phyloP scores from a whole-genome alignment of 148 eudicot genomes.

The Drosera capensis region DNA sequence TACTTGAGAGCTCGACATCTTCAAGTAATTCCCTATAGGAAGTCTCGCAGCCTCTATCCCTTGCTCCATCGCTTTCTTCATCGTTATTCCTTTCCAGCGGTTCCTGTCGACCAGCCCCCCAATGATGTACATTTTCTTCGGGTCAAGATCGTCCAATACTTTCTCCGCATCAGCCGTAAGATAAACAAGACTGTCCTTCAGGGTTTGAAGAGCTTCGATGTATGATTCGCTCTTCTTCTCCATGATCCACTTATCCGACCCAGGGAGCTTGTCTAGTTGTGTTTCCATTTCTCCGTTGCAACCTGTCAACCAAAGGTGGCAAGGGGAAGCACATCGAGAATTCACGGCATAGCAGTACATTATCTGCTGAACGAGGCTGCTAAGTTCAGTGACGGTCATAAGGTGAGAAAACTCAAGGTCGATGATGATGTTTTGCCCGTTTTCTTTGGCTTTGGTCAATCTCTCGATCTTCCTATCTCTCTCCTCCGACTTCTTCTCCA shows the following conservation, averaged over 20 bases:
- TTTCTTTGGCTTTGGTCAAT: constrained; percentile 25
- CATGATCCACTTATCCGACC: constrained; percentile 77
- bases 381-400: constrained; percentile 51
- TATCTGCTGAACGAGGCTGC: constrained; percentile 86
- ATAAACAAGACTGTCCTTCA: constrained; percentile 69
- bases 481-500: constrained; percentile 47
- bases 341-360: constrained; percentile 91
- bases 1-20: constrained; percentile 91
- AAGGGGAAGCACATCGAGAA: constrained; percentile 44
- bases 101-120: constrained; percentile 96
- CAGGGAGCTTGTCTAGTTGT: constrained; percentile 53
- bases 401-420: constrained; percentile 67
- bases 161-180: constrained; percentile 87
- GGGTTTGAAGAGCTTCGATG: constrained; percentile 53
- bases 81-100: constrained; percentile 85
- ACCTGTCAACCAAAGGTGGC: constrained; percentile 87
- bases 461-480: constrained; percentile 36
- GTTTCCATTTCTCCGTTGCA: constrained; percentile 56
- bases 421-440: constrained; percentile 61
- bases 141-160: constrained; percentile 53
- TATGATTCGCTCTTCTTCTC: constrained; percentile 64
- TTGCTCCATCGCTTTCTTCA: constrained; percentile 85
- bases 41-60: constrained; percentile 84
- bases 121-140: constrained; percentile 54
- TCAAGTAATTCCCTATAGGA: constrained; percentile 75